These are phyloP conservation scores for Hibiscus mutabilis DNA, from an alignment of 345 rosid genomes.

Conservation along the genomic window DNA sequence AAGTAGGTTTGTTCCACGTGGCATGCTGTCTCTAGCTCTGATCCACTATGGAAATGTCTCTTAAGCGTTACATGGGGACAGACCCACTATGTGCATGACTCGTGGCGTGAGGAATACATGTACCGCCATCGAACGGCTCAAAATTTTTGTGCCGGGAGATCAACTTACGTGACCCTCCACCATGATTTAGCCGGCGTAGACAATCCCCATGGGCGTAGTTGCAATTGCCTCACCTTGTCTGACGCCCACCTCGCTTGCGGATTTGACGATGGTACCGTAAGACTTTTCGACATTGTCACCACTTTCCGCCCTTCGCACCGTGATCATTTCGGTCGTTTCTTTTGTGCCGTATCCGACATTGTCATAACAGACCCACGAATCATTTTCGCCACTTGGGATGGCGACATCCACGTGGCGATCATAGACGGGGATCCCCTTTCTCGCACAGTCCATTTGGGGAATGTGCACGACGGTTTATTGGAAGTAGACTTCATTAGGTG, in stretches of 20 bases:
- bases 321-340: conserved; percentile 62
- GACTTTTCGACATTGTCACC: conserved; percentile 49
- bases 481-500: conserved; percentile 69
- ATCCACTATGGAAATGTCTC: conserved; percentile 68
- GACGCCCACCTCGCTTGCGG: conserved; percentile 72
- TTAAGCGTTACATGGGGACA: conserved; percentile 54
- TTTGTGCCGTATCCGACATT: conserved; percentile 71
- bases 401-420: conserved; percentile 67
- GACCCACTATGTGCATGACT: conserved; percentile 28
- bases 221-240: conserved; percentile 75
- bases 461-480: conserved; percentile 62
- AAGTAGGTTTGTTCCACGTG: conserved; percentile 83
- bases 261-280: conserved; percentile 77
- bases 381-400: conserved; percentile 67
- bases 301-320: conserved; percentile 52
- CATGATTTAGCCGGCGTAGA: conserved; percentile 55
- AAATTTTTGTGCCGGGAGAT: conserved; percentile 48
- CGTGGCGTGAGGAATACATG: conserved; percentile 72
- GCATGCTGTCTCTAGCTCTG: conserved; percentile 73
- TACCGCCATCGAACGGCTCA: conserved; percentile 55
- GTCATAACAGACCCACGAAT: conserved; percentile 35
- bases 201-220: conserved; percentile 46
- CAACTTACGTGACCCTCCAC: conserved; percentile 36
- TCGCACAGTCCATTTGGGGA: conserved; percentile 52
- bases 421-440: conserved; percentile 25